Percentiles rank a stretch among this genome's conserved stretches.
Evolutionary conservation across 805 yeast genomes (phyloP).

Genomic region (Cyberlindnera suaveolens): DNA sequence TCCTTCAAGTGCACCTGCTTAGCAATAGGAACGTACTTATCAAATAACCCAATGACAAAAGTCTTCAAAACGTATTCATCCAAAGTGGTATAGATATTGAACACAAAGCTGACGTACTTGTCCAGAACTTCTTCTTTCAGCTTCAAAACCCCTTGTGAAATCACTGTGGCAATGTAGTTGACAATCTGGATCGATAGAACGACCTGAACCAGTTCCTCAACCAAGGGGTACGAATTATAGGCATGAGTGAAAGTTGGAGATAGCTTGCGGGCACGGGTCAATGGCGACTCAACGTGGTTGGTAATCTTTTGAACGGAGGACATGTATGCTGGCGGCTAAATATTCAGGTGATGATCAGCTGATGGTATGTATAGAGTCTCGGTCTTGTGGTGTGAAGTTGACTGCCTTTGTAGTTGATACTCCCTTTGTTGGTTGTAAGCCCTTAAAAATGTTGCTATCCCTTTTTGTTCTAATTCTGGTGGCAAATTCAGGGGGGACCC

Average conservation of each 20-base stretch:
- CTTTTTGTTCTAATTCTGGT: no score
- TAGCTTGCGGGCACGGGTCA: slow-evolving; percentile 12
- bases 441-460: no score
- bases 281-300: slow-evolving; percentile 13
- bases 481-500: no score
- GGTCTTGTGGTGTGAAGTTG: no score
- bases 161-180: slow-evolving; percentile 8
- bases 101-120: slow-evolving; percentile 4
- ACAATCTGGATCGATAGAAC: slow-evolving; percentile 6
- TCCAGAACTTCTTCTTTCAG: slow-evolving; percentile 6
- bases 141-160: slow-evolving; percentile 5
- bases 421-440: no score
- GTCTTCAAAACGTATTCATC: slow-evolving; percentile 6
- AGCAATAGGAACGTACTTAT: slow-evolving; percentile 4
- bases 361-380: no score
- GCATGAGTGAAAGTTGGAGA: slow-evolving; percentile 8
- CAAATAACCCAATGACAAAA: slow-evolving; percentile 5
- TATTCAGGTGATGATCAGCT: not conserved
- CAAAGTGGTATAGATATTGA: not conserved
- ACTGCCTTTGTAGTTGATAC: no score
- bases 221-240: slow-evolving; percentile 11
- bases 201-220: slow-evolving; percentile 4
- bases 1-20: slow-evolving; percentile 7
- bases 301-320: slow-evolving; percentile 5
- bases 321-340: not conserved